These are phyloP conservation scores for Hypsizygus ulmarius DNA, from an alignment of 1,284 basidiomycete genomes.

Conservation along the genomic window DNA sequence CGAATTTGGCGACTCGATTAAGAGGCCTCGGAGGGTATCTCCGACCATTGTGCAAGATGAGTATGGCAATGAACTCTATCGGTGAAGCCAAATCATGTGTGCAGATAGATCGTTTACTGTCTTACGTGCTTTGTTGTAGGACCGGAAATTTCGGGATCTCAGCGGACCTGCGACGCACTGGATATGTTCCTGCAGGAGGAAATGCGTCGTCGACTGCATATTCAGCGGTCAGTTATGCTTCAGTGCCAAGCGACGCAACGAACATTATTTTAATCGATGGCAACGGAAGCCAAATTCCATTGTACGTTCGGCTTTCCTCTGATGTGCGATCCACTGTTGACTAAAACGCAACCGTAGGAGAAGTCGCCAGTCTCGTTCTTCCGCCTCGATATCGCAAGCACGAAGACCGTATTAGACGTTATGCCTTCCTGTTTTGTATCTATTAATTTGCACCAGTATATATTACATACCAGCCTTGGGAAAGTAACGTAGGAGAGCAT, in stretches of 20 bases:
- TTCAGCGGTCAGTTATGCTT: slow-evolving; percentile 16
- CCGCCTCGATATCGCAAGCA: background rate
- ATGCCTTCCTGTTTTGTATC: no score
- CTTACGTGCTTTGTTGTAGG: slow-evolving; percentile 1
- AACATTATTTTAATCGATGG: slow-evolving; percentile 41
- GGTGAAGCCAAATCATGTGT: slow-evolving; percentile 28
- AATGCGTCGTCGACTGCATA: slow-evolving; percentile 3
- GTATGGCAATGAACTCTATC: slow-evolving; percentile 46
- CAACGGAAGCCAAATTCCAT: slow-evolving; percentile 38
- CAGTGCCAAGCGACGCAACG: slow-evolving; percentile 18
- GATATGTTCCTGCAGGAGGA: background rate
- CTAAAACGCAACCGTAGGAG: background rate
- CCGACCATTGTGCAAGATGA: slow-evolving; percentile 48
- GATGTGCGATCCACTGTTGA: background rate
- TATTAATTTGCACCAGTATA: no score
- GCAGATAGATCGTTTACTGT: background rate
- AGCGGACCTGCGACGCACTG: background rate
- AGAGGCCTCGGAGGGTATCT: slow-evolving; percentile 20
- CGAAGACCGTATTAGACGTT: no score
- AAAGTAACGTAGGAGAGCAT: no score
- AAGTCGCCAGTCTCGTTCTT: background rate
- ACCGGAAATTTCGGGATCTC: slow-evolving; percentile 10
- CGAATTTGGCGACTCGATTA: slow-evolving; percentile 34
- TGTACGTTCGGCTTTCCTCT: slow-evolving; percentile 28
- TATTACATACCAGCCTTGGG: no score